Conservation (phyloP, 139 green algal species). For the Auxenochlorella protothecoides region DNA sequence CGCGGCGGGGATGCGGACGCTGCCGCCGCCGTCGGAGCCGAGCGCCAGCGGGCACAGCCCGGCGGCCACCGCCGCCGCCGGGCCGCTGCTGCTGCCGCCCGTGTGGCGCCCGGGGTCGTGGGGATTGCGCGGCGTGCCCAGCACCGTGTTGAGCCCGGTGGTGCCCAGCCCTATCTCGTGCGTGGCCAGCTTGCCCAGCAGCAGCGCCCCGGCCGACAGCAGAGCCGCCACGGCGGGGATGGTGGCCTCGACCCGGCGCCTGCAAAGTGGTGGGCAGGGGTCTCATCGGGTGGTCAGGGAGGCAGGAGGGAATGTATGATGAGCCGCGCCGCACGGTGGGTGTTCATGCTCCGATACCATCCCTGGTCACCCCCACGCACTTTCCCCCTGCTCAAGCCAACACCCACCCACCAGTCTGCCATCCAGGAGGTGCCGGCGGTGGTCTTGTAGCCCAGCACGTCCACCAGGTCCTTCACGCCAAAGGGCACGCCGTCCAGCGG, state of each 20-base stretch:
- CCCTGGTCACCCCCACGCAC: too few relatives aligned
- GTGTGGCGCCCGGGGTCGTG: constrained; percentile 23
- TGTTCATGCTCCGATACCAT: not conserved
- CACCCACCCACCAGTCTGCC: constrained; percentile 10
- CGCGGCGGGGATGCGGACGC: constrained; percentile 65
- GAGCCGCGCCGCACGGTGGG: too few relatives aligned
- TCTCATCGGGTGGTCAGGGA: not conserved
- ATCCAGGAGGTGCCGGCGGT: constrained; percentile 59
- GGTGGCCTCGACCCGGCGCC: not conserved
- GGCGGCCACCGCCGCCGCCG: constrained; percentile 50
- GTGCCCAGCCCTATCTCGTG: constrained; percentile 57
- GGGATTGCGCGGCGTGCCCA: constrained; percentile 53
- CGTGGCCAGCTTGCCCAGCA: constrained; percentile 63
- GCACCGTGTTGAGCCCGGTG: constrained; percentile 35
- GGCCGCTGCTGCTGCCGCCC: constrained; percentile 52
- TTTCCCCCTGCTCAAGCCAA: too few relatives aligned
- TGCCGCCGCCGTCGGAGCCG: constrained; percentile 68
- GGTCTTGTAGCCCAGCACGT: constrained; percentile 57
- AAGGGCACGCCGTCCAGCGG: constrained; percentile 74
- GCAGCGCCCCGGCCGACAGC: constrained; percentile 40
- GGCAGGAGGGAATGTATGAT: not conserved
- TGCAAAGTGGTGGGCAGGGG: not conserved
- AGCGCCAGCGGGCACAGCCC: constrained; percentile 64
- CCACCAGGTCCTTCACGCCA: constrained; percentile 67
- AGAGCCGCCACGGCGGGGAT: constrained; percentile 34